Base-by-base conservation (phyloP, 2,329 filamentous ascomycete species). In the Nigrospora sphaerica region DNA sequence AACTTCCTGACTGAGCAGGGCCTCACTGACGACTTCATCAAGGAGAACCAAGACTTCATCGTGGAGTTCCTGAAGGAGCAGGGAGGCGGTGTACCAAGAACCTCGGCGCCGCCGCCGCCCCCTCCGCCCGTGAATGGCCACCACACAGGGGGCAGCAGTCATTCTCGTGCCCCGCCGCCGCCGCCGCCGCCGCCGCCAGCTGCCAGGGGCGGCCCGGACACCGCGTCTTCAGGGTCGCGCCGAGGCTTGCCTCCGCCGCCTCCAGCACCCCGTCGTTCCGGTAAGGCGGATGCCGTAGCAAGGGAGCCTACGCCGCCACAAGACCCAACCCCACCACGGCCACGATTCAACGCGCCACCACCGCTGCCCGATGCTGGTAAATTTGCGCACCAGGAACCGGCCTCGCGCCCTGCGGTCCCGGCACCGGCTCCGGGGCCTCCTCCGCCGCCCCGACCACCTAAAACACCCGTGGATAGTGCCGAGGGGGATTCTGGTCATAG, bases 341-440 rank as follows among this genome's bases (percentile, higher is more conserved):
- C 82, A 18, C 78, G 83, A 44, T 97, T 95, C 70, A 78, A 83
- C 53, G 92, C 88, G 10, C 93, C 93, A 39, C 93, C 93, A 32
- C 88, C 92, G 3, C 69, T 97, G 49, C 81, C 88, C 46, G 91
- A 95, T 64, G 93, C 93, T 48, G 93, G 93, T 34, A 95, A 88
- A 66, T 93, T 81, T 61, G 89, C 86, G 4, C 75, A 83, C 67
- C 66, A 46, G 61, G 77, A 64, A 56, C 71, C 59, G 65, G 74
- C 58, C 63, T 69, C 50, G 62, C 67, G 54, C 59, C 66, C 62
- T 13, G 60, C 56, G 46, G 74, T 54, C 57, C 56, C 72, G 11
- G 72, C 72, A 42, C 72, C 81, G 28, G 72, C 72, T 42, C 72
- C 81, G 31, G 83, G 78, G 2, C 84, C 85, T 28, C 79, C 82